Evolutionary conservation across 805 yeast genomes (phyloP), one percentile per base, ranked within the genome.

Genomic region (Wickerhamiella sergipiensis): DNA sequence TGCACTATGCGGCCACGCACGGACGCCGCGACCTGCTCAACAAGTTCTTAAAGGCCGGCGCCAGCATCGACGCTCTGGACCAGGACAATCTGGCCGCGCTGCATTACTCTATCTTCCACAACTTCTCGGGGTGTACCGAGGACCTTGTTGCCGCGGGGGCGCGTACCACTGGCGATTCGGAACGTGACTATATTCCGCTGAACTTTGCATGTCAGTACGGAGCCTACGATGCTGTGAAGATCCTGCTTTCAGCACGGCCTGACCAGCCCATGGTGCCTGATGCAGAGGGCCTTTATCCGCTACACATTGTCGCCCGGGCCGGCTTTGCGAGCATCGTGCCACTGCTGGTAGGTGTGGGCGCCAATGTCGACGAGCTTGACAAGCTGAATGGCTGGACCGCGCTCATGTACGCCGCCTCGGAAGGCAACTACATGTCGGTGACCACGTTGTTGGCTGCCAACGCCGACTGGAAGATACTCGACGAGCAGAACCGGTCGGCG

Each of bases 351-450:
- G 68, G 75, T n/a, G 74, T 82, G 55, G 66, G 67, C 10, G 67
- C 85, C 1, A 79, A 83, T 59, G 78, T 90, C 5, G 85, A 92
- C 65, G 80, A 78, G 53, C 60, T 81, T 8, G 97, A 92, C 66
- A 83, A 85, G 49, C 79, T 87, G 51, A 88, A 89, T 62, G 83
- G 83, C 59, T 92, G 97, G 97, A 81, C 96, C 0, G 95, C 97
- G 0, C 74, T 92, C 2, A 86, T 88, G 60, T 90, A 92, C 64
- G 85, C 95, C 19, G 89, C 89, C 1, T 78, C 80, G 56, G 90
- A 85, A 58, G 97, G 97, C 1, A 86, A 83, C 63, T 74, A 73
- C 4, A 68, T 73, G 43, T 79, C 92, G 2, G 83, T 94, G 0
- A 73, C 73, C 54, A 84, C 79, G 47, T 71, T 92, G 52, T 75